Evolutionary conservation across 78 protist species (phyloP).

Genomic region (Dictyostelium brefeldianum): DNA sequence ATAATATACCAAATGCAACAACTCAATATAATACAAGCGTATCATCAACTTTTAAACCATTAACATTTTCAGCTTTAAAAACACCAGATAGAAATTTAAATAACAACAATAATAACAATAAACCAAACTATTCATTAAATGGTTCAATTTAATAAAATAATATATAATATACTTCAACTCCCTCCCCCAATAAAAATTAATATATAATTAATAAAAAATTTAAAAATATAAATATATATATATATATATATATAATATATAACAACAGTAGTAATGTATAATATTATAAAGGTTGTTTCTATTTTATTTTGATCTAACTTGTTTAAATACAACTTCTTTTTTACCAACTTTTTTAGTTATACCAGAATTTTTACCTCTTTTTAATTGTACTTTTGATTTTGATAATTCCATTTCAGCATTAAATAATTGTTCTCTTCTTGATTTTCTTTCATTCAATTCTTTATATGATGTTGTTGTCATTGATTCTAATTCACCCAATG

Average conservation of each 20-base stretch:
- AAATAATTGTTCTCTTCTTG: constrained; percentile 26
- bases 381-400: constrained; percentile 23
- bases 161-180: too few relatives aligned
- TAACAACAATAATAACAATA: not conserved
- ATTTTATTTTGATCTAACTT: constrained; percentile 36
- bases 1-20: constrained; percentile 10
- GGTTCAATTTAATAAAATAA: constrained; percentile 9
- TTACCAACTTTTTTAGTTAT: constrained; percentile 43
- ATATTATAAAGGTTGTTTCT: too few relatives aligned
- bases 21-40: not conserved
- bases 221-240: not conserved
- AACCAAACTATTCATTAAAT: constrained; percentile 3
- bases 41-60: constrained; percentile 7
- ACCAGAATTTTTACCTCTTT: constrained; percentile 14
- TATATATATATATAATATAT: too few relatives aligned
- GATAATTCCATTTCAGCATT: constrained; percentile 31
- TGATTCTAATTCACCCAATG: constrained; percentile 38
- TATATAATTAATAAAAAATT: too few relatives aligned
- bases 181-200: not conserved
- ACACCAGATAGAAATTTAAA: not conserved
- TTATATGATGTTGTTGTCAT: constrained; percentile 68
- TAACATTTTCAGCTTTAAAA: constrained; percentile 24
- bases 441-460: constrained; percentile 53
- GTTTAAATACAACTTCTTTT: constrained; percentile 30
- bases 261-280: too few relatives aligned